phyloP scores from a whole-genome alignment of 2,329 filamentous ascomycete genomes.

The Penicillium digitatum region DNA sequence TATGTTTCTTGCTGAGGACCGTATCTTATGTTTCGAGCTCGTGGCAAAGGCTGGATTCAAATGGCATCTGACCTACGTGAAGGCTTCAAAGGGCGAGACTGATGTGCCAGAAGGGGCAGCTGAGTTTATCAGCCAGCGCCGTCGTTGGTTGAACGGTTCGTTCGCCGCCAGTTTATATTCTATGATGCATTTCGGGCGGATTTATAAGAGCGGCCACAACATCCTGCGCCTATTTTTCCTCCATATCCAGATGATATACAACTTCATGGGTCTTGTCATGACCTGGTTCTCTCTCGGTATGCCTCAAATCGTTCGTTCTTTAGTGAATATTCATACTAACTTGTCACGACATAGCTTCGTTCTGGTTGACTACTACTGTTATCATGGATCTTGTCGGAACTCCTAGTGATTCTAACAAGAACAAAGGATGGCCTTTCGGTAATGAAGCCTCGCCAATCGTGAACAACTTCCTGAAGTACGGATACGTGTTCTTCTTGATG shows the following conservation, averaged over 20 bases:
- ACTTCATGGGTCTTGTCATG: conserved; percentile 77
- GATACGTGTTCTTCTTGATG: conserved; percentile 84
- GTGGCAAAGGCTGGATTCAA: conserved; percentile 97
- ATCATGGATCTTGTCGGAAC: conserved; percentile 28
- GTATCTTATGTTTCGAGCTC: conserved; percentile 97
- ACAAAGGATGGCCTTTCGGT: conserved; percentile 26
- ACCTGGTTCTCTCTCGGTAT: conserved; percentile 73
- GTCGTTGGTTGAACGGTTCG: conserved; percentile 97
- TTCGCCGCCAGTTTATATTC: conserved; percentile 95
- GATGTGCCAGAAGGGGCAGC: conserved; percentile 93
- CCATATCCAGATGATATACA: conserved; percentile 92
- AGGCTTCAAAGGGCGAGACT: conserved; percentile 97
- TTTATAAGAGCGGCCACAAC: conserved; percentile 98
- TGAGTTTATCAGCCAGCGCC: conserved; percentile 93
- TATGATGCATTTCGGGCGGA: conserved; percentile 92
- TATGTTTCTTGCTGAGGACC: conserved; percentile 99
- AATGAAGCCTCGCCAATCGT: conserved; percentile 62
- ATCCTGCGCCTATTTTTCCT: conserved; percentile 96
- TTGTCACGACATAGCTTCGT: conserved; percentile 16
- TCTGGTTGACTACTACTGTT: conserved; percentile 26
- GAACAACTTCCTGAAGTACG: conserved; percentile 83
- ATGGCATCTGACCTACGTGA: conserved; percentile 97
- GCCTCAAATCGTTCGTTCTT: conserved; percentile 21
- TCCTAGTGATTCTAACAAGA: conserved; percentile 17
- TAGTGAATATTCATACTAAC: not conserved